Conservation (phyloP, 495 filamentous ascomycete genomes). For the Penicillium coprophilum region DNA sequence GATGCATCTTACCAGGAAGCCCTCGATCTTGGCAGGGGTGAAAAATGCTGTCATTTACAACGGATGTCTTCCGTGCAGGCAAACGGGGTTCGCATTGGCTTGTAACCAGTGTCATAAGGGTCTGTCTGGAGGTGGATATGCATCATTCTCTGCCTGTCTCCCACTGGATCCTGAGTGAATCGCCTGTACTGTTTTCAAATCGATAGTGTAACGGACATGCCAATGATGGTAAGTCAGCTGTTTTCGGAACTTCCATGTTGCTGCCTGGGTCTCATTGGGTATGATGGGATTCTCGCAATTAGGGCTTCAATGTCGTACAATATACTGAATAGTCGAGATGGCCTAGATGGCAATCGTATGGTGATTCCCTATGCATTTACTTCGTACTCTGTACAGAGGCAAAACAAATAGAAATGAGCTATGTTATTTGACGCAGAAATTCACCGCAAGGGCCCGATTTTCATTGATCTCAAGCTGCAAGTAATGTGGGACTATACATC, state of each 20-base stretch:
- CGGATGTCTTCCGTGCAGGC: not conserved
- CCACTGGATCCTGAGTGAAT: not conserved
- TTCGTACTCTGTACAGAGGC: no score
- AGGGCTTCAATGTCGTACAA: not conserved
- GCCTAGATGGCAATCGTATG: not conserved
- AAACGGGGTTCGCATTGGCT: not conserved
- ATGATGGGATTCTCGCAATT: not conserved
- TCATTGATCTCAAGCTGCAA: no score
- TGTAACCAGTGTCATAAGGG: not conserved
- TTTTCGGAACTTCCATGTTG: not conserved
- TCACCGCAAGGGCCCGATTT: conserved; percentile 2
- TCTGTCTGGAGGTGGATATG: not conserved
- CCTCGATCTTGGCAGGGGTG: conserved; percentile 2
- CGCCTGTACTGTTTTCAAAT: not conserved
- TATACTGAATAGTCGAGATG: not conserved
- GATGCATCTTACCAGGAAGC: not conserved
- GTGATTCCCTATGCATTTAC: no score
- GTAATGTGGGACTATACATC: not conserved
- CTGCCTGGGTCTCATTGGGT: not conserved
- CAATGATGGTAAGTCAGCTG: not conserved
- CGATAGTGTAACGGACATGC: not conserved
- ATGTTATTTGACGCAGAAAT: conserved; percentile 5
- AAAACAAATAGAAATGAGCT: not conserved
- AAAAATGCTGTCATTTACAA: conserved; percentile 9
- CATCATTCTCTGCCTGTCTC: not conserved